Evolutionary conservation across 2,329 filamentous ascomycete species (phyloP), one percentile per base, ranked within the genome.

Genomic region (Fusarium concolor): DNA sequence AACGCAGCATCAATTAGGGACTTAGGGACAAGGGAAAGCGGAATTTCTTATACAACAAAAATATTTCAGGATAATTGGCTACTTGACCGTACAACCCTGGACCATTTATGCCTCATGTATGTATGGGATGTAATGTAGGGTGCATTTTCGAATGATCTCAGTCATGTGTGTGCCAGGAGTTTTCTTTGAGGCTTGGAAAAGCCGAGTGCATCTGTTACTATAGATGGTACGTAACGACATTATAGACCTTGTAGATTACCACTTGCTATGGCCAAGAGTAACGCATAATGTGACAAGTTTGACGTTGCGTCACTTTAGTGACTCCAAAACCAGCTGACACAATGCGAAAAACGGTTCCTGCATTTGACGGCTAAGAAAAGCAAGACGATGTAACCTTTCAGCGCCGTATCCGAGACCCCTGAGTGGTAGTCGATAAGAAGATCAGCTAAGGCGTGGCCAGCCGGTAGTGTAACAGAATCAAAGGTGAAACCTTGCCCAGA

Each of bases 71-170:
- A 70, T 70, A 70, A 57, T 70, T 71, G 64, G 71, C 56, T 58
- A 70, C 66, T 58, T 68, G 35, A 57, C 56, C 59, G 55, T 56
- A 68, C 65, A 62, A 59, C 56, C 60, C 62, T 56, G 59, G 63
- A 56, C 42, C 33, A 58, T 72, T 63, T 64, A 73, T 60, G 56
- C 35, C 57, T 57, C 39, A 41, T 61, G 67, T 63, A 50, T 66
- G 45, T 68, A 58, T 73, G 61, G 71, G 67, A 72, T 73, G 70
- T 71, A 69, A 69, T 69, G 56, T 52, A 59, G 57, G 62, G 54
- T 57, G 50, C 62, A 70, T 41, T 58, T 55, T 52, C 45, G 60
- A 68, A 46, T 33, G n/a, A 39, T 43, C 55, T 67, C 38, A 22
- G 33, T 49, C 53, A 52, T 58, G 38, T 62, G 38, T 62, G 56